Base-by-base conservation (phyloP, 768 basidiomycete genomes). In the Termitomyces eurrhizus region DNA sequence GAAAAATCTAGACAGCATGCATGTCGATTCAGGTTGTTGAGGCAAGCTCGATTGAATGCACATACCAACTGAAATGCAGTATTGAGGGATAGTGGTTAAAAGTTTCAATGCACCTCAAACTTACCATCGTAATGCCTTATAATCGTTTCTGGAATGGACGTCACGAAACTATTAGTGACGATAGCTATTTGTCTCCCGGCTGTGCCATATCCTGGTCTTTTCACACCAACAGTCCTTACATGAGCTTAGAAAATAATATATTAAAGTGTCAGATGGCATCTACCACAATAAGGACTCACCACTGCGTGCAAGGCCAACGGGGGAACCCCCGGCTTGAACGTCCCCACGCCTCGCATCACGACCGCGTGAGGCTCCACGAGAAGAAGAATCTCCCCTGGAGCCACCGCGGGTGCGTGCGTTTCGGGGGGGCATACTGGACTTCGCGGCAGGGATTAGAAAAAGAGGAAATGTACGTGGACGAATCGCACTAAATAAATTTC, bases 151-250 rank as follows among this genome's bases (percentile, higher is more conserved):
- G 68, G 67, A 9, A 61, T 64, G 1, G 41, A 52, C 12, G 64
- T 52, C 3, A 62, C 59, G 21, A 63, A 65, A 8, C 58, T 61
- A 29, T 69, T 65, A 8, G 74, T 70, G 44, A 65, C 55, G 3
- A 77, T 54, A 1, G 66, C 62, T 18, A 75, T 58, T 0, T 53
- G 42, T 36, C 69, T 62, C 12, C 76, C 77, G 21, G 69, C 65
- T 8, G 69, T 71, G 8, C 75, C 77, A 55, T 67, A 74, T 1
- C 66, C 67, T 1, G 74, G 75, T 16, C 77, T 62, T 54, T 67
- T 76, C 2, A 76, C 73, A 16, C 75, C 74, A 44, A 75, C 52
- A 24, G 74, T 72, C 35, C 49, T 65, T 29, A 74, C 60, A 45
- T 71, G 68, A 14, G 62, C 70, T 68, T 68, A 79, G 48, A 55